Evolutionary conservation across 345 rosid genomes (phyloP), one percentile per base, ranked within the genome.

Genomic region (Eutrema heterophyllum): DNA sequence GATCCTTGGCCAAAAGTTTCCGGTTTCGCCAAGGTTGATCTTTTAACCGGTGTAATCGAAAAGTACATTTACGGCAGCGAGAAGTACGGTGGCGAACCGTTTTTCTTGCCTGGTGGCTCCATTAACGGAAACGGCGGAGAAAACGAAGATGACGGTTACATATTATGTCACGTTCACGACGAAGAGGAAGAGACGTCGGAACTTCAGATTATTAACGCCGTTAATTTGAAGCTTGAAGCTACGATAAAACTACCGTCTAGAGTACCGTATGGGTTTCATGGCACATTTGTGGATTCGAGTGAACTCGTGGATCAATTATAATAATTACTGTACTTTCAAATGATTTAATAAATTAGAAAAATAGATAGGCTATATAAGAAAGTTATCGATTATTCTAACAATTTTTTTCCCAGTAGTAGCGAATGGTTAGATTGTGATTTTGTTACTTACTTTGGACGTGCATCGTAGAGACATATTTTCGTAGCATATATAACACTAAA

Each of bases 1-100:
- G 97, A 94, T 70, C 97, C 97, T 1, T 94, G 98, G 98, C 98
- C 98, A 0, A 94, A 88, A 49, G 98, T 94, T 1, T 85, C 89
- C 1, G 98, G 98, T 27, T 89, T 94, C 43, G 95, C 96, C 0
- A 94, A 91, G 38, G 97, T 94, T 2, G 89, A 94, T 75, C 85
- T 91, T 24, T 83, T 38, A 5, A 89, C 91, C 0, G 97, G 98
- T 0, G 88, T 88, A 39, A 84, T 86, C 4, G 54, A 63, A 43
- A 86, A 87, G 44, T 81, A 84, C 33, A 70, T 86, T 18, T 94
- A 94, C 65, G 98, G 98, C 0, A 84, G 84, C 0, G 77, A 77
- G 53, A 83, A 75, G 48, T 94, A 81, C 48, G 97, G 98, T 0
- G 98, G 98, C 0, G 98, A 94, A 78, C 98, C 98, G 4, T 81